phyloP scores from a whole-genome alignment of 176 grass and related monocot species.

The Zea mays region Zm-B73-REFERENCE-NAM-5.0 NC_050098.1:120261501-120262000 shows the following conservation, averaged over 20 bases:
- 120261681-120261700: background rate
- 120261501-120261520: background rate
- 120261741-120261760: background rate
- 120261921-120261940: background rate
- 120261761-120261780: background rate
- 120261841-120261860: too few relatives aligned
- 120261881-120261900: background rate
- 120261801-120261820: background rate
- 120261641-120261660: too few relatives aligned
- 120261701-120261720: background rate
- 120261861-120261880: background rate
- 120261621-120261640: background rate
- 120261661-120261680: too few relatives aligned
- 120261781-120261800: slow-evolving; percentile 13
- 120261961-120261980: background rate
- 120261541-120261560: slow-evolving; percentile 5
- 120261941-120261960: background rate
- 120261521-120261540: background rate
- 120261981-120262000: too few relatives aligned
- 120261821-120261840: background rate
- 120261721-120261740: background rate
- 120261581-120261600: slow-evolving; percentile 34
- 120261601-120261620: slow-evolving; percentile 1
- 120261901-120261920: background rate
- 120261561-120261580: background rate